These are phyloP conservation scores for Xylariaceae sp. DNA, from an alignment of 2,329 filamentous ascomycete genomes.

Conservation along the genomic window DNA sequence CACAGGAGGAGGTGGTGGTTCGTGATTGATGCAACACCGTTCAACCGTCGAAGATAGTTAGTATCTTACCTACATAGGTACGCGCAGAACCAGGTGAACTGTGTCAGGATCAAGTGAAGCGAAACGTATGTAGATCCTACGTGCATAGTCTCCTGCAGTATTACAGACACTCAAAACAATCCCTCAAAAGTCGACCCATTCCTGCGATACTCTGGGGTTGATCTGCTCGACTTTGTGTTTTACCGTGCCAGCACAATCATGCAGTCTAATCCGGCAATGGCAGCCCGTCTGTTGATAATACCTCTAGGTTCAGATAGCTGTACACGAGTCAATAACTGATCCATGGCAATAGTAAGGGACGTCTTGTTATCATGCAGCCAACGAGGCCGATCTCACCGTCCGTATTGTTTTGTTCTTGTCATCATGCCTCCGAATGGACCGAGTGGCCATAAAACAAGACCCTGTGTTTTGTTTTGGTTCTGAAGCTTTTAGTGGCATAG, in stretches of 20 bases:
- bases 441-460: conserved; percentile 6
- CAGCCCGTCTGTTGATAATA: background rate
- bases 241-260: conserved; percentile 1
- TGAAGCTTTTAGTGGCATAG: conserved; percentile 2
- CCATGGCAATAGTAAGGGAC: conserved; percentile 1
- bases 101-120: background rate
- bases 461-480: conserved; percentile 2
- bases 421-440: conserved; percentile 7
- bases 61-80: too few relatives aligned
- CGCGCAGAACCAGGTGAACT: too few relatives aligned
- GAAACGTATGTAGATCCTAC: background rate
- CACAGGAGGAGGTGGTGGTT: too few relatives aligned
- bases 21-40: too few relatives aligned
- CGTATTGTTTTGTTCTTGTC: conserved; percentile 2
- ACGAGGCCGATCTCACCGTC: conserved; percentile 4
- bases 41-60: too few relatives aligned
- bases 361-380: conserved; percentile 16
- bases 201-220: too few relatives aligned
- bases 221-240: too few relatives aligned
- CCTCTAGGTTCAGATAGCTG: background rate
- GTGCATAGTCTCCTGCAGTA: background rate
- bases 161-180: too few relatives aligned
- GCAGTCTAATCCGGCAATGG: conserved; percentile 6
- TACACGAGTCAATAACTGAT: conserved; percentile 4
- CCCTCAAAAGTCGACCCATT: too few relatives aligned